Conservation (phyloP, 1,284 basidiomycete species). For the Ganoderma leucocontextum region DNA sequence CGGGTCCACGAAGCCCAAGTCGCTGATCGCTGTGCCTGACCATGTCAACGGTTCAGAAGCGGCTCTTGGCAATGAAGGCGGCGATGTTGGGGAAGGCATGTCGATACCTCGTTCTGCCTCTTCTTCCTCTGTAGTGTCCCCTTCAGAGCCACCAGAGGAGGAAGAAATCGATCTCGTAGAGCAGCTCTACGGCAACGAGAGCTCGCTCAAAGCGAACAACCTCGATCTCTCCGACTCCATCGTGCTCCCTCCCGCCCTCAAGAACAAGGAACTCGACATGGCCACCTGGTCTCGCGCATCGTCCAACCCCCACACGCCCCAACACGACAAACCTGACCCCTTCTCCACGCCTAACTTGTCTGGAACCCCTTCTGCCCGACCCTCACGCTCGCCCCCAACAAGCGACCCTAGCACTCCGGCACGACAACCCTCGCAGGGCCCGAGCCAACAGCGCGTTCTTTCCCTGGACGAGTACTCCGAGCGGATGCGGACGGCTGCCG, state of each 20-base stretch:
- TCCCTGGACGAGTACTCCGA: conserved; percentile 97
- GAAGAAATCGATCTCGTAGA: conserved; percentile 96
- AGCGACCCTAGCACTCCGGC: conserved; percentile 24
- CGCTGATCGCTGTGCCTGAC: conserved; percentile 23
- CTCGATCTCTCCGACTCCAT: conserved; percentile 84
- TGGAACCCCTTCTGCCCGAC: conserved; percentile 17
- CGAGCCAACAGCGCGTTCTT: conserved; percentile 35
- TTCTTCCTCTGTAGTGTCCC: conserved; percentile 37
- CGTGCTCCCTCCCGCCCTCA: conserved; percentile 80
- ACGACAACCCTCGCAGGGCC: conserved; percentile 23
- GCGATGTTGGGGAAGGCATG: conserved; percentile 27
- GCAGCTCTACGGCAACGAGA: conserved; percentile 86
- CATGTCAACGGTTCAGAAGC: conserved; percentile 36
- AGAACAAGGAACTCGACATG: conserved; percentile 89
- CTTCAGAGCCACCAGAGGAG: conserved; percentile 48
- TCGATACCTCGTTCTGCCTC: conserved; percentile 21
- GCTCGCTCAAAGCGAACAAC: conserved; percentile 72
- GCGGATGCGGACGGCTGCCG: conserved; percentile 96
- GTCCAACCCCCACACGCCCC: conserved; percentile 59
- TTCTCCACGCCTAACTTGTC: conserved; percentile 19
- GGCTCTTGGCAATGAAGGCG: conserved; percentile 36
- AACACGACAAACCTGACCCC: conserved; percentile 29
- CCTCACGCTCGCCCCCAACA: conserved; percentile 14
- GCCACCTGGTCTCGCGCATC: conserved; percentile 80
- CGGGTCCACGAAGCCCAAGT: conserved; percentile 18